Evolutionary conservation across 2,329 filamentous ascomycete genomes (phyloP).

Genomic region (Aspergillus uvarum): DNA sequence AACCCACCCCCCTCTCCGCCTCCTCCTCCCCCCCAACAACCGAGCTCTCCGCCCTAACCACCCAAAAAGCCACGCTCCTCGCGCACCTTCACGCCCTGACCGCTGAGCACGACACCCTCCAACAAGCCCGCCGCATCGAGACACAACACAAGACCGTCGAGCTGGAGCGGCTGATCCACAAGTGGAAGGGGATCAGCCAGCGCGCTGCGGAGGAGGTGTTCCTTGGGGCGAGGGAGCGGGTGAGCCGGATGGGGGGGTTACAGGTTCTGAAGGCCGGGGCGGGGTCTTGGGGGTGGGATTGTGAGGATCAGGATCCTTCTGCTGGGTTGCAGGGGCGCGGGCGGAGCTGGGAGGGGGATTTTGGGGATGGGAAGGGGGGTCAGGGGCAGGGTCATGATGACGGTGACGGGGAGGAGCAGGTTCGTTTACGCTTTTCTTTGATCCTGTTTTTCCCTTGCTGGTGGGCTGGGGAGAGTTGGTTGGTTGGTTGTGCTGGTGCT

Average conservation of each 20-base stretch:
- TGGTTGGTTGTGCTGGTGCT: slow-evolving; percentile 28
- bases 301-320: slow-evolving; percentile 29
- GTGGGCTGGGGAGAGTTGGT: slow-evolving; percentile 25
- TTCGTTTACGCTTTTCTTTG: too few species aligned
- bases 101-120: slow-evolving; percentile 50
- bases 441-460: too few species aligned
- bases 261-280: slow-evolving; percentile 52
- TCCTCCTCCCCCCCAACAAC: background rate
- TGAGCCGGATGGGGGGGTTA: slow-evolving; percentile 63
- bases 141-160: slow-evolving; percentile 51
- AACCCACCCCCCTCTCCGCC: background rate
- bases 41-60: slow-evolving; percentile 32
- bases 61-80: slow-evolving; percentile 32
- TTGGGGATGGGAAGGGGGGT: too few species aligned
- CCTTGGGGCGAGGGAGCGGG: slow-evolving; percentile 57
- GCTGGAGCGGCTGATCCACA: slow-evolving; percentile 55
- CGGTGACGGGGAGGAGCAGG: too few species aligned
- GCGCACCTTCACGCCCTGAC: slow-evolving; percentile 33
- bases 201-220: slow-evolving; percentile 69
- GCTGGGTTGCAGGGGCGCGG: too few species aligned
- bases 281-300: slow-evolving; percentile 36
- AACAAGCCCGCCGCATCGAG: slow-evolving; percentile 56
- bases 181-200: slow-evolving; percentile 62
- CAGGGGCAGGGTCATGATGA: too few species aligned
- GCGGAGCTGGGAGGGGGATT: slow-evolving; percentile 31